These are phyloP conservation scores for Xylogone sp. DNA, from an alignment of 2,329 filamentous ascomycete species.

Conservation along the genomic window DNA sequence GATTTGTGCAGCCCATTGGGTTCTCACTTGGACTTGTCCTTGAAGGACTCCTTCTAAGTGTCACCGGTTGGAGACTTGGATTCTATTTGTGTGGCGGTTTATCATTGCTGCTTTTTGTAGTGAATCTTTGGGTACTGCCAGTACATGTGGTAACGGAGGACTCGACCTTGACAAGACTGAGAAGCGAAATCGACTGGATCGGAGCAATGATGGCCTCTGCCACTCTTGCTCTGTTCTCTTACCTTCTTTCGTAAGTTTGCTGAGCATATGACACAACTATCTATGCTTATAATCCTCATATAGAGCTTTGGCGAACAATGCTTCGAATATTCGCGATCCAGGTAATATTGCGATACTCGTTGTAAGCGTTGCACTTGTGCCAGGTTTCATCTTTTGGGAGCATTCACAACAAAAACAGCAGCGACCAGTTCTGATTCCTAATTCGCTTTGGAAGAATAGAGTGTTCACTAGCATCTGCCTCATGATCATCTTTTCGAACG, in stretches of 20 bases:
- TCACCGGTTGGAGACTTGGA: conserved; percentile 42
- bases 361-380: conserved; percentile 38
- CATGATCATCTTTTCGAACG: conserved; percentile 42
- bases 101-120: conserved; percentile 29
- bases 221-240: conserved; percentile 45
- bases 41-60: conserved; percentile 45
- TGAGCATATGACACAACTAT: neutral
- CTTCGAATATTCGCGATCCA: conserved; percentile 37
- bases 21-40: conserved; percentile 48
- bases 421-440: conserved; percentile 56
- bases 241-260: conserved; percentile 47
- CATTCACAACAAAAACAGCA: conserved; percentile 39
- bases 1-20: conserved; percentile 42
- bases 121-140: conserved; percentile 34
- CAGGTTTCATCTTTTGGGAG: conserved; percentile 52
- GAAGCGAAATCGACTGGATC: conserved; percentile 49
- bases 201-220: conserved; percentile 44
- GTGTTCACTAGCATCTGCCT: conserved; percentile 53
- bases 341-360: conserved; percentile 42
- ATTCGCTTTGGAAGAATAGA: conserved; percentile 55
- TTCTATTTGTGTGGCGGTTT: conserved; percentile 39
- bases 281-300: neutral
- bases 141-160: conserved; percentile 20
- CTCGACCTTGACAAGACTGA: conserved; percentile 24
- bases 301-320: conserved; percentile 33